phyloP scores from a whole-genome alignment of 1,139 yeast species.

The Suhomyces atakaporum region DNA sequence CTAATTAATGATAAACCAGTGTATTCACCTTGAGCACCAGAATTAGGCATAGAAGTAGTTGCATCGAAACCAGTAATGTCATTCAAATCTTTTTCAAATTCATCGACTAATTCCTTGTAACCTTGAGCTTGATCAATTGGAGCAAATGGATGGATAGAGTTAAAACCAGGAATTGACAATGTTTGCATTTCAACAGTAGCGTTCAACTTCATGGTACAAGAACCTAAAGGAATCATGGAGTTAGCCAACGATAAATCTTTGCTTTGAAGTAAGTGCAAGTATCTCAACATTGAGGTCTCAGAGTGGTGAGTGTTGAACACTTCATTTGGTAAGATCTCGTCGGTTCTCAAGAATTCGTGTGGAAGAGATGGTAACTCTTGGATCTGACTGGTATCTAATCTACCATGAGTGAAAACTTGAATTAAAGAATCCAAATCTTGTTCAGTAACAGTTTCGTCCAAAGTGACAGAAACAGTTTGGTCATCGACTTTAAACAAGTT shows the following conservation, averaged over 20 bases:
- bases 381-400: conserved; percentile 20
- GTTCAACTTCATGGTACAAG: conserved; percentile 96
- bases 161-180: conserved; percentile 91
- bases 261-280: conserved; percentile 79
- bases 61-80: conserved; percentile 95
- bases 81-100: conserved; percentile 81
- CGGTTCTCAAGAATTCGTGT: conserved; percentile 56
- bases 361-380: conserved; percentile 56
- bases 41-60: conserved; percentile 91
- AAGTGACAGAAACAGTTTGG: conserved; percentile 64
- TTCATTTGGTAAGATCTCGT: conserved; percentile 63
- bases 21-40: conserved; percentile 98
- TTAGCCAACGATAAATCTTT: conserved; percentile 92
- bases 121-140: conserved; percentile 88
- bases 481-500: conserved; percentile 74
- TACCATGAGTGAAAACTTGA: conserved; percentile 53
- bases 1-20: conserved; percentile 88
- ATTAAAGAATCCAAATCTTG: conserved; percentile 62
- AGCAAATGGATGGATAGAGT: conserved; percentile 86
- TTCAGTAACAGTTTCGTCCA: conserved; percentile 82
- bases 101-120: conserved; percentile 69
- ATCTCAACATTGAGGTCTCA: conserved; percentile 92
- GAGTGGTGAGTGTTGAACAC: conserved; percentile 90
- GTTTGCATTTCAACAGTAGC: conserved; percentile 96
- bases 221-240: conserved; percentile 96